These are phyloP conservation scores for Penicillium herquei DNA, from an alignment of 495 filamentous ascomycete species.

Conservation along the genomic window DNA sequence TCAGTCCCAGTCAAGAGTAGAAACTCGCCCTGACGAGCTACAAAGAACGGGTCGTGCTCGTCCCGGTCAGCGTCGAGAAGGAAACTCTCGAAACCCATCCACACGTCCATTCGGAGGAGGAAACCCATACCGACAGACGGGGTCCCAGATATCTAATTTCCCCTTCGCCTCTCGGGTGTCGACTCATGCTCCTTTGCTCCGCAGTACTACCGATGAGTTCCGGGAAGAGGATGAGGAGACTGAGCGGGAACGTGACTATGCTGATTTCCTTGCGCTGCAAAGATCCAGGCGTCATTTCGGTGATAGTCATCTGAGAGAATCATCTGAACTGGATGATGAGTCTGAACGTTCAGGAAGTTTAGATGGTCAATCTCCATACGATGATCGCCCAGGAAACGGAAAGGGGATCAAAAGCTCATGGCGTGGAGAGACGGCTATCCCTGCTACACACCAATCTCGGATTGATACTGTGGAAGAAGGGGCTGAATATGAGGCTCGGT, in stretches of 20 bases:
- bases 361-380: conserved; percentile 38
- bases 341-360: conserved; percentile 57
- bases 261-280: conserved; percentile 90
- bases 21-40: conserved; percentile 60
- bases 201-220: conserved; percentile 78
- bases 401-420: conserved; percentile 54
- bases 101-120: conserved; percentile 52
- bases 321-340: conserved; percentile 74
- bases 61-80: conserved; percentile 35
- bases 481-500: conserved; percentile 31
- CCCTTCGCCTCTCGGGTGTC: conserved; percentile 74
- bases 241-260: conserved; percentile 87
- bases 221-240: conserved; percentile 87
- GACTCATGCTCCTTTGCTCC: conserved; percentile 83
- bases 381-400: conserved; percentile 37
- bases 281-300: conserved; percentile 85
- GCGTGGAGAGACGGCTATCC: conserved; percentile 41
- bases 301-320: conserved; percentile 72
- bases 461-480: conserved; percentile 32
- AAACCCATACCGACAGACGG: conserved; percentile 70
- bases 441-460: conserved; percentile 17
- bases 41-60: conserved; percentile 50
- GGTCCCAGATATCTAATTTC: conserved; percentile 70
- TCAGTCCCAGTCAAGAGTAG: conserved; percentile 90
- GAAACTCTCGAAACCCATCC: conserved; percentile 44